Percentiles rank a stretch among this genome's conserved stretches.
phyloP scores from a whole-genome alignment of 345 rosid genomes.

The Turritis glabra region DNA sequence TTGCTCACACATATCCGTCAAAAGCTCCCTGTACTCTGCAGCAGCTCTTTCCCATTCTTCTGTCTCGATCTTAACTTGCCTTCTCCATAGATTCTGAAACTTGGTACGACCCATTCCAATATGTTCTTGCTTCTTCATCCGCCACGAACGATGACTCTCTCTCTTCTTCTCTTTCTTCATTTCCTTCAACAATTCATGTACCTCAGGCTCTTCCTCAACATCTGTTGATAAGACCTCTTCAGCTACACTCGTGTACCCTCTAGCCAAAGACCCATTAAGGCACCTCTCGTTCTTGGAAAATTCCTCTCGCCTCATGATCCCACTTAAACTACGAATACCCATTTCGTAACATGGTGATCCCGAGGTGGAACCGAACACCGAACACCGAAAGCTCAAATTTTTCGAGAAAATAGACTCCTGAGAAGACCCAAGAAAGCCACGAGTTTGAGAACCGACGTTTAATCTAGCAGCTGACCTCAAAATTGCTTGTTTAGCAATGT shows the following conservation, averaged over 20 bases:
- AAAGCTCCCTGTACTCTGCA: slow-evolving; percentile 75
- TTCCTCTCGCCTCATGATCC: slow-evolving; percentile 42
- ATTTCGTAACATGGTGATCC: slow-evolving; percentile 31
- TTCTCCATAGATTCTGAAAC: slow-evolving; percentile 52
- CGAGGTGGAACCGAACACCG: slow-evolving; percentile 37
- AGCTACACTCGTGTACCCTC: slow-evolving; percentile 69
- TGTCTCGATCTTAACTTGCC: slow-evolving; percentile 90
- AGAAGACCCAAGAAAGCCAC: slow-evolving; percentile 40
- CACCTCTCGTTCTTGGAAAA: slow-evolving; percentile 36
- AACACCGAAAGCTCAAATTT: slow-evolving; percentile 26
- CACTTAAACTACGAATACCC: slow-evolving; percentile 41
- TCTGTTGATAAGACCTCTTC: slow-evolving; percentile 86
- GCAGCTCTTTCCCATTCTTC: slow-evolving; percentile 96
- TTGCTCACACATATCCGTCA: slow-evolving; percentile 88
- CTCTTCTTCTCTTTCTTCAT: slow-evolving; percentile 59
- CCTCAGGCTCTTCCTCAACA: slow-evolving; percentile 75
- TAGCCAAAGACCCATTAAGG: slow-evolving; percentile 49
- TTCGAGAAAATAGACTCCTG: slow-evolving; percentile 38
- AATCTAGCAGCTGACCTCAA: slow-evolving; percentile 39
- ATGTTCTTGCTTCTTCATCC: slow-evolving; percentile 27
- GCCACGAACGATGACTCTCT: slow-evolving; percentile 33
- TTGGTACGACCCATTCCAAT: slow-evolving; percentile 48
- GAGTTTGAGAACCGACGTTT: slow-evolving; percentile 29
- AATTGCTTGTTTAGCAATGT: slow-evolving; percentile 55
- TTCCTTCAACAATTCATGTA: slow-evolving; percentile 62